phyloP scores from a whole-genome alignment of 768 basidiomycete genomes.

The Suillus hirtellus region DNA sequence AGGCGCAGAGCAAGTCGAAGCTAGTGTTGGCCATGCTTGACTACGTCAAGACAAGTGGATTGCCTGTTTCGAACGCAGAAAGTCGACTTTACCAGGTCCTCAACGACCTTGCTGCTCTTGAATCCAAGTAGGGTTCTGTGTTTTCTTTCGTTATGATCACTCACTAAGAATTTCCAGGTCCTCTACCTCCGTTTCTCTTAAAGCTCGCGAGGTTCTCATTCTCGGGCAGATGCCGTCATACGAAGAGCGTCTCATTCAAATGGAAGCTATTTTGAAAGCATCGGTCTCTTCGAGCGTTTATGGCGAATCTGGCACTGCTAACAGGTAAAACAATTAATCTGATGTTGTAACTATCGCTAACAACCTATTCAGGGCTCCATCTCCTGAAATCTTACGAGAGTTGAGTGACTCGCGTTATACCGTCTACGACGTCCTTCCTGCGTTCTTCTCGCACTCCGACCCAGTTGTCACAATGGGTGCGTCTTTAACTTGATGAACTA shows the following conservation, averaged over 20 bases:
- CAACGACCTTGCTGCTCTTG: constrained; percentile 79
- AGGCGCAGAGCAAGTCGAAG: constrained; percentile 90
- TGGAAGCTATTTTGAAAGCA: constrained; percentile 90
- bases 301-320: constrained; percentile 71
- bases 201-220: constrained; percentile 97
- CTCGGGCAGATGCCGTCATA: constrained; percentile 96
- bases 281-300: constrained; percentile 88
- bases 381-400: constrained; percentile 85
- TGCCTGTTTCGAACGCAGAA: constrained; percentile 76
- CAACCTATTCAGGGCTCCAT: constrained; percentile 60
- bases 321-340: constrained; percentile 45
- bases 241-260: constrained; percentile 90
- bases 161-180: constrained; percentile 50
- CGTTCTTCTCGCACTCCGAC: constrained; percentile 91
- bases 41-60: constrained; percentile 78
- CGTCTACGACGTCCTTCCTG: constrained; percentile 94
- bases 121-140: constrained; percentile 62
- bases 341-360: constrained; percentile 9
- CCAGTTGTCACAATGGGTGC: constrained; percentile 80
- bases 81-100: constrained; percentile 74
- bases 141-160: background rate
- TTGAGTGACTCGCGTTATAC: constrained; percentile 95
- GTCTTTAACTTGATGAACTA: constrained; percentile 24
- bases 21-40: constrained; percentile 86
- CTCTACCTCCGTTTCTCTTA: constrained; percentile 88